Percentiles rank a stretch among this genome's conserved stretches.
Conservation (phyloP, 73 alveolate genomes). For the Paramecium pentaurelia region DNA sequence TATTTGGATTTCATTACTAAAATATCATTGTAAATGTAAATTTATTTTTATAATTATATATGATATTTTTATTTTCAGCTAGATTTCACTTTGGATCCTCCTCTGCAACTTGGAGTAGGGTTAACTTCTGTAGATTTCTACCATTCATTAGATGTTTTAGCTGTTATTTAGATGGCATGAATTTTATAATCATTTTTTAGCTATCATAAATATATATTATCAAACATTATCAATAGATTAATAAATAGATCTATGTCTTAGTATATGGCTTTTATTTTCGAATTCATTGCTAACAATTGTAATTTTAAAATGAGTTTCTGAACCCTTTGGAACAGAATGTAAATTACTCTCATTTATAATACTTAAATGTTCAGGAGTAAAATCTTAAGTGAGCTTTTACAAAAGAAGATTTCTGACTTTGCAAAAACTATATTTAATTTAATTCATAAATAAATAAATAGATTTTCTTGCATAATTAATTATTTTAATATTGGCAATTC, state of each 20-base stretch:
- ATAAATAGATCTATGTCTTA: slow-evolving; percentile 20
- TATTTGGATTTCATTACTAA: background rate
- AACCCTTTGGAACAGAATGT: slow-evolving; percentile 24
- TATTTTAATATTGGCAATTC: background rate
- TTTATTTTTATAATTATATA: background rate
- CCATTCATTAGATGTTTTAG: background rate
- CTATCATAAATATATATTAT: background rate
- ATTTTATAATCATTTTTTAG: background rate
- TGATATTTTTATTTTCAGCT: background rate
- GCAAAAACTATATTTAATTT: background rate
- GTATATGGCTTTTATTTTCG: background rate
- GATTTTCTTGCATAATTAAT: background rate
- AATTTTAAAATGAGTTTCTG: slow-evolving; percentile 35
- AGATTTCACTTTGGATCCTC: slow-evolving; percentile 4
- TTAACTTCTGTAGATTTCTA: background rate
- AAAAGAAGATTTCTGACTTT: background rate
- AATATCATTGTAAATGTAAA: background rate
- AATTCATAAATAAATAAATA: background rate
- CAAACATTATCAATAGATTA: background rate
- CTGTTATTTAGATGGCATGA: background rate
- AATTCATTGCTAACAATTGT: background rate
- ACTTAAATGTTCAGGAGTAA: background rate
- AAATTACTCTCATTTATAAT: slow-evolving; percentile 10
- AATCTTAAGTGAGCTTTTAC: background rate
- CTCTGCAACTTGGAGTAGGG: slow-evolving; percentile 25